A percentile compares a stretch with the other conserved stretches of the same genome.
phyloP scores from a whole-genome alignment of 805 yeast genomes.

The Candida patagonica region DNA sequence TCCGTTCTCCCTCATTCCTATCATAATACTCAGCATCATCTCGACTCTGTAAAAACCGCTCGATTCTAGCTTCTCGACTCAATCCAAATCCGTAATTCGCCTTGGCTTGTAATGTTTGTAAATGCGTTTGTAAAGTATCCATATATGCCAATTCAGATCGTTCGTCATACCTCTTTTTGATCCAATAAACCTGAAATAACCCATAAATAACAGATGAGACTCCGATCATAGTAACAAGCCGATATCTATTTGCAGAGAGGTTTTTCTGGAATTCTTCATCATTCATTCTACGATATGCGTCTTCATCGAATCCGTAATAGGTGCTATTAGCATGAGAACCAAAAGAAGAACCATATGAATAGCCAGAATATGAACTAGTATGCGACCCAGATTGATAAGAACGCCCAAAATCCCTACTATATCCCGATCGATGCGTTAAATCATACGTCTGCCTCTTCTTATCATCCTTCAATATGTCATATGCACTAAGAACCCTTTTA shows the following conservation, averaged over 20 bases:
- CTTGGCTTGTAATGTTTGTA: conserved; percentile 29
- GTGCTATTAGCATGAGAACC: no score
- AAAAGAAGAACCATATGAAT: conserved; percentile 54
- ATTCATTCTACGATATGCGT: conserved; percentile 28
- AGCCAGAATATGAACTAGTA: conserved; percentile 26
- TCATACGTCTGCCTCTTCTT: conserved; percentile 39
- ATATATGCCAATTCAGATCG: conserved; percentile 24
- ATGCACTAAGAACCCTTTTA: conserved; percentile 48
- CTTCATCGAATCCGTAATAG: conserved; percentile 53
- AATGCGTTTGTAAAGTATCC: conserved; percentile 32
- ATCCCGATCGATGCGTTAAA: conserved; percentile 2
- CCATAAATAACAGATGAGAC: conserved; percentile 32
- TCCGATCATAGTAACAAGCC: conserved; percentile 36
- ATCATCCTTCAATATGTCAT: conserved; percentile 43
- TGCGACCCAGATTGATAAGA: background rate
- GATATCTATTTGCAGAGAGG: conserved; percentile 31
- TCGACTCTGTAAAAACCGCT: conserved; percentile 40
- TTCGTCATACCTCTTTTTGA: conserved; percentile 17
- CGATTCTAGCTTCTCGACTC: conserved; percentile 41
- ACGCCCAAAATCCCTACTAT: background rate
- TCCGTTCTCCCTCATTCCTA: conserved; percentile 4
- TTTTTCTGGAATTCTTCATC: conserved; percentile 31
- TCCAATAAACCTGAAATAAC: conserved; percentile 31
- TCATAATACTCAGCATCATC: conserved; percentile 17
- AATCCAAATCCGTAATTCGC: conserved; percentile 45